A percentile compares a stretch with the other conserved stretches of the same genome.
These are phyloP conservation scores for Paspalum notatum DNA, from an alignment of 176 grass and related monocot genomes.

Conservation along the genomic window DNA sequence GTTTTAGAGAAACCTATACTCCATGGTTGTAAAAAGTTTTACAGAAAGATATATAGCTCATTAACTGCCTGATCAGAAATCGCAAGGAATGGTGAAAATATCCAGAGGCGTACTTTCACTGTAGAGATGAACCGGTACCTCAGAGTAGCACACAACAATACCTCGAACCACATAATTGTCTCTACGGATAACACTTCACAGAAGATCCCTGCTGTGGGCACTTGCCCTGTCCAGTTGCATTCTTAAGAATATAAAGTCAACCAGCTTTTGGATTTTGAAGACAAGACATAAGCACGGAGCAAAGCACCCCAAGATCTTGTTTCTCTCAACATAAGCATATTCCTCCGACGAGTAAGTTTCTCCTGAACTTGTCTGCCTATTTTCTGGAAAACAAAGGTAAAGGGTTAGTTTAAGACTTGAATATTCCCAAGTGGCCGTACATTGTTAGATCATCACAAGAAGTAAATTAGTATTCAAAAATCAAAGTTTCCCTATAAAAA, in stretches of 20 bases:
- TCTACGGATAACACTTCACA: slow-evolving; percentile 17
- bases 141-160: not conserved
- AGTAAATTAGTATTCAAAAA: not conserved
- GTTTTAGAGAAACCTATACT: not conserved
- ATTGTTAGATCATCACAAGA: slow-evolving; percentile 13
- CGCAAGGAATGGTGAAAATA: not conserved
- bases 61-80: not conserved
- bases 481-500: not conserved
- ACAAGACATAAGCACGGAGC: slow-evolving; percentile 51
- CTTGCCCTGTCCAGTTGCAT: slow-evolving; percentile 33
- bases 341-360: slow-evolving; percentile 49
- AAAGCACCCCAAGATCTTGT: slow-evolving; percentile 52
- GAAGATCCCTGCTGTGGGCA: slow-evolving; percentile 38
- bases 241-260: slow-evolving; percentile 51
- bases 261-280: slow-evolving; percentile 48
- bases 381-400: slow-evolving; percentile 57
- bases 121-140: not conserved
- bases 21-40: not conserved
- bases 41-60: not conserved
- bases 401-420: slow-evolving; percentile 47
- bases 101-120: not conserved
- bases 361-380: slow-evolving; percentile 62
- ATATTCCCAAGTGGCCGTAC: slow-evolving; percentile 44
- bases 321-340: slow-evolving; percentile 59
- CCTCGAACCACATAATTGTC: not conserved